Base-by-base conservation (phyloP, 768 basidiomycete genomes). In the Boletus barrowsii region DNA sequence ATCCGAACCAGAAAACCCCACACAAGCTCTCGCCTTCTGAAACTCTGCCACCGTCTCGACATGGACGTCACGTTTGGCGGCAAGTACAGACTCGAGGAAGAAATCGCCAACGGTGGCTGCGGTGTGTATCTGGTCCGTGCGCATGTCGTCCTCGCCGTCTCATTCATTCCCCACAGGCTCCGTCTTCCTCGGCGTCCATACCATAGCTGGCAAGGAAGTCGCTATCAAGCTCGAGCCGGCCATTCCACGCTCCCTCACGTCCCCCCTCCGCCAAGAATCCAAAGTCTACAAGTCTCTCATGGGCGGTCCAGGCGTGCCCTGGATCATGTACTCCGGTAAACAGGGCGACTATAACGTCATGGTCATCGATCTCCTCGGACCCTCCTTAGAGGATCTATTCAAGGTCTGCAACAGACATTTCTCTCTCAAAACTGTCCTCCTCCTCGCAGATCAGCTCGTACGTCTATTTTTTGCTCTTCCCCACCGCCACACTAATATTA, bases 311-410 rank as follows among this genome's bases (percentile, higher is more conserved):
- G 92, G 92, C 39, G 89, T 95, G 0, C 92, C 92, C 1, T 93
- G 90, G 83, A 88, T 94, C 58, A 86, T 93, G 78, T 93, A 90
- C 84, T 91, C 87, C 5, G 93, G 93, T 30, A 87, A 83, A 56
- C 87, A 95, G 66, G 95, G 88, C 30, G 86, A 94, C 71, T 98
- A 94, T 75, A 98, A 98, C 67, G 94, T 98, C 63, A 90, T 99
- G 81, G 91, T 98, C 66, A 93, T 98, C 66, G 96, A 98, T 77
- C 82, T 98, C 26, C 82, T 99, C 37, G 96, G 96, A 0, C 93
- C 95, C 4, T 87, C 86, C 3, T 76, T 93, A 47, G 90, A 93
- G 62, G 90, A 92, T 72, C 80, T 91, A 47, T 92, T 92, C 79
- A 87, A 90, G 68, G 82, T 84, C 74, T 92, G 89, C 70, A 94